Base-by-base conservation (phyloP, 805 yeast genomes). In the Zygosaccharomyces rouxii region DNA sequence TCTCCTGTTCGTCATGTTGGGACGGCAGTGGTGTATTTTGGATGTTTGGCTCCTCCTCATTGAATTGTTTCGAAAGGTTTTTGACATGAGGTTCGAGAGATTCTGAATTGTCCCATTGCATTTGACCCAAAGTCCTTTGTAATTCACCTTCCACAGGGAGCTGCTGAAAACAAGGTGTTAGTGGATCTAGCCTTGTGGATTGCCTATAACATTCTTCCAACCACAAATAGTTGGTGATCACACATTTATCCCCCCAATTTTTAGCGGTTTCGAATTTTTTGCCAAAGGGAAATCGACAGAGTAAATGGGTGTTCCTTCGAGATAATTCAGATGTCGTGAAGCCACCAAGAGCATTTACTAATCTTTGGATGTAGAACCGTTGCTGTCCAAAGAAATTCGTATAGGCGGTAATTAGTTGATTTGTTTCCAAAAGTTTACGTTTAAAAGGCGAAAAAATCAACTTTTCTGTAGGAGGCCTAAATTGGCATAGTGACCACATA, bases 321-420 rank as follows among this genome's bases (percentile, higher is more conserved):
- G 82, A 81, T 42, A 86, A 68, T 35, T 77, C 72, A 0, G 86
- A 79, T 0, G 95, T 83, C 63, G 85, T 88, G 0, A 68, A 68
- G 0, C 92, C 97, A 2, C 98, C 97, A 58, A 88, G 62, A 0
- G 84, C 72, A 18, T 72, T 71, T 3, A 85, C 78, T 10, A 92
- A 69, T 41, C 73, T 73, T 46, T 82, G 80, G 30, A 94, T 67
- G 57, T 88, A 92, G 33, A 72, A 69, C 38, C 99, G 70, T 1
- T 95, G 86, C 59, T 86, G 94, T 0, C 97, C 97, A 19, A 85
- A 78, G 60, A 86, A 89, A 58, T 89, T 88, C 0, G 97, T 83
- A 3, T 87, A 77, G 7, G 89, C 75, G 9, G 89, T 77, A 3
- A 73, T 69, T 33, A 80, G 64, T n/a, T 76, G 73, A 13, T 69